Conservation (phyloP, 2,329 filamentous ascomycete genomes). For the Nemania diffusa region DNA sequence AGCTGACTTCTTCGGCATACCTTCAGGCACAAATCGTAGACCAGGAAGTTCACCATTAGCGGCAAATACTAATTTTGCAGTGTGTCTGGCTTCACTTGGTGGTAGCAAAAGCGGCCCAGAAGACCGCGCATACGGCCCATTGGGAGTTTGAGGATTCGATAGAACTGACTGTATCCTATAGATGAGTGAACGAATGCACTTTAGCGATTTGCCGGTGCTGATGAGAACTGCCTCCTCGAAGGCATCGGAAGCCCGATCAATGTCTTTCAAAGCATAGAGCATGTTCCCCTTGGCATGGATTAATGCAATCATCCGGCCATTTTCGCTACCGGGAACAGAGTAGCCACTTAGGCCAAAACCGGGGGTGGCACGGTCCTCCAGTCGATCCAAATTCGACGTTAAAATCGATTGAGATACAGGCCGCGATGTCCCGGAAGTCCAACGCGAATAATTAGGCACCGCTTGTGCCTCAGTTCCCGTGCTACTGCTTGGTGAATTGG, state of each 20-base stretch:
- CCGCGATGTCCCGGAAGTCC: conserved; percentile 18
- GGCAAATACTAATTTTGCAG: conserved; percentile 84
- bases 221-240: conserved; percentile 97
- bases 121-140: conserved; percentile 46
- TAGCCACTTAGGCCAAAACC: conserved; percentile 85
- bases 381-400: conserved; percentile 26
- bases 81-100: conserved; percentile 84
- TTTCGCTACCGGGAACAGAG: conserved; percentile 83
- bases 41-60: conserved; percentile 81
- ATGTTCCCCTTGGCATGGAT: conserved; percentile 99
- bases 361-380: conserved; percentile 36
- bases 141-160: conserved; percentile 55
- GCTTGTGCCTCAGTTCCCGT: conserved; percentile 14
- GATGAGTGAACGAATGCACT: conserved; percentile 82
- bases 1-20: conserved; percentile 78
- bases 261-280: conserved; percentile 89
- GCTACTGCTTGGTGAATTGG: conserved; percentile 42
- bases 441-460: conserved; percentile 23
- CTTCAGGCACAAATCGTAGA: conserved; percentile 75
- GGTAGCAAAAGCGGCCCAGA: conserved; percentile 78
- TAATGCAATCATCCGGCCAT: conserved; percentile 90
- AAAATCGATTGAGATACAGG: conserved; percentile 26
- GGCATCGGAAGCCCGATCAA: conserved; percentile 80
- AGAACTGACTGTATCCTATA: conserved; percentile 79
- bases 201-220: conserved; percentile 76